Conservation (phyloP, 208 protist genomes). For the Wallacemonas collosoma region DNA sequence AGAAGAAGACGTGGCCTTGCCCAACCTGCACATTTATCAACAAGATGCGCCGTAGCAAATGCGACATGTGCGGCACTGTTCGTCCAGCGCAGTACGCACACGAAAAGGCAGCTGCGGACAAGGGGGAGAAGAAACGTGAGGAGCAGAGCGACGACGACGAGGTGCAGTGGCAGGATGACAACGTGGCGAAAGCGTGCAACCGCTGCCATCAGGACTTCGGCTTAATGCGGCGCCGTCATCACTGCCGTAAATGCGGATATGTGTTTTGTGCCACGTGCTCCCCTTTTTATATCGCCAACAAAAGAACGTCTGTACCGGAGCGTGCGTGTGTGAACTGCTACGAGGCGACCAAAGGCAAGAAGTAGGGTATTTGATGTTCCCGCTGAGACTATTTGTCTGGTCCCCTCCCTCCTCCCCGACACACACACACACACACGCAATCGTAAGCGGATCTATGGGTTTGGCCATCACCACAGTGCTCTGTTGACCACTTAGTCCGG, state of each 20-base stretch:
- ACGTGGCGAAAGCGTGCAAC: conserved; percentile 70
- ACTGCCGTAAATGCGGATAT: conserved; percentile 84
- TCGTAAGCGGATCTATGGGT: conserved; percentile 3
- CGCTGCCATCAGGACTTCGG: conserved; percentile 69
- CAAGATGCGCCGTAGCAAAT: conserved; percentile 40
- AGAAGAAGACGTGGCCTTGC: conserved; percentile 57
- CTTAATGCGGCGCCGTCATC: conserved; percentile 72
- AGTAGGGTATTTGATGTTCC: not conserved
- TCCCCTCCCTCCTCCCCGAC: no score
- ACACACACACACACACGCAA: no score
- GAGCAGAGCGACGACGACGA: conserved; percentile 62
- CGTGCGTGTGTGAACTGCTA: conserved; percentile 71
- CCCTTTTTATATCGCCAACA: conserved; percentile 45
- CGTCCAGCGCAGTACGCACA: conserved; percentile 52
- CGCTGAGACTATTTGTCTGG: no score
- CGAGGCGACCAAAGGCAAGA: conserved; percentile 38
- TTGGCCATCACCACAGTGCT: not conserved
- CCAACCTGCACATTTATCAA: conserved; percentile 75
- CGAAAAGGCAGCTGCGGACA: conserved; percentile 22
- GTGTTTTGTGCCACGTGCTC: conserved; percentile 85
- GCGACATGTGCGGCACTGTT: conserved; percentile 70
- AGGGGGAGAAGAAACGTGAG: conserved; percentile 31
- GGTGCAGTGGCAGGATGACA: conserved; percentile 83
- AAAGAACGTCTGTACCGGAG: conserved; percentile 42
- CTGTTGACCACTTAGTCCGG: not conserved